phyloP scores from a whole-genome alignment of 768 basidiomycete species.

The Leccinum boreale region DNA sequence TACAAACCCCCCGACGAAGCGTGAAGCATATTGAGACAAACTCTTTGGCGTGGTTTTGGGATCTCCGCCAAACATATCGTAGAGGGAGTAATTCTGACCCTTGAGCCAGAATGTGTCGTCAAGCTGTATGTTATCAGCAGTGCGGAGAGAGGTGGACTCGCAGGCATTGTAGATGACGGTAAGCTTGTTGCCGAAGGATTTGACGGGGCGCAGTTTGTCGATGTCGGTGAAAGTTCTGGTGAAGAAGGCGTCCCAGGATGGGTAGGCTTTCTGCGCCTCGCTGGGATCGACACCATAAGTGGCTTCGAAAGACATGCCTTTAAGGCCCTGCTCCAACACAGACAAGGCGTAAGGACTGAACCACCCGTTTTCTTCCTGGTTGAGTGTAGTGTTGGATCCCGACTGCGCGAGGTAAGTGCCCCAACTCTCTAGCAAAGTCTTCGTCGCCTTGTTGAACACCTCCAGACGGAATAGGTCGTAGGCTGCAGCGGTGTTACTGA shows the following conservation, averaged over 20 bases:
- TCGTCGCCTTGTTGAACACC: conserved; percentile 1
- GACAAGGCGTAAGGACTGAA: background rate
- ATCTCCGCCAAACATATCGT: conserved; percentile 43
- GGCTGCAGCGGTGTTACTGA: conserved; percentile 21
- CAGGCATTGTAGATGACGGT: conserved; percentile 46
- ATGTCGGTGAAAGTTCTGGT: conserved; percentile 32
- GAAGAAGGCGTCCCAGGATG: conserved; percentile 56
- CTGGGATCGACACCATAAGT: conserved; percentile 4
- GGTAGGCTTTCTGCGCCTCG: background rate
- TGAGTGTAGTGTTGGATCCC: conserved; percentile 6
- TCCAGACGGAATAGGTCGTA: conserved; percentile 14
- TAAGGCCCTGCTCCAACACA: background rate
- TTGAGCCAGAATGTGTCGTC: conserved; percentile 59
- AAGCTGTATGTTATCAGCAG: conserved; percentile 35
- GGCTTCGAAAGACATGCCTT: background rate
- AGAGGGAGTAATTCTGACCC: conserved; percentile 53
- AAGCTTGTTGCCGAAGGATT: background rate
- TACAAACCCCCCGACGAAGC: conserved; percentile 47
- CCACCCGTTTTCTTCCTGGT: background rate
- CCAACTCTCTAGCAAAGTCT: conserved; percentile 1
- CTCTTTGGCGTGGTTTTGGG: background rate
- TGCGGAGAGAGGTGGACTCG: conserved; percentile 45
- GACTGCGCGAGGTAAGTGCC: background rate
- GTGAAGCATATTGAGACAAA: conserved; percentile 16
- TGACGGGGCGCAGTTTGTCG: background rate